Percentiles rank a stretch among this genome's conserved stretches.
Conservation (phyloP, 257 asterid genomes). For the Scutellaria minor region DNA sequence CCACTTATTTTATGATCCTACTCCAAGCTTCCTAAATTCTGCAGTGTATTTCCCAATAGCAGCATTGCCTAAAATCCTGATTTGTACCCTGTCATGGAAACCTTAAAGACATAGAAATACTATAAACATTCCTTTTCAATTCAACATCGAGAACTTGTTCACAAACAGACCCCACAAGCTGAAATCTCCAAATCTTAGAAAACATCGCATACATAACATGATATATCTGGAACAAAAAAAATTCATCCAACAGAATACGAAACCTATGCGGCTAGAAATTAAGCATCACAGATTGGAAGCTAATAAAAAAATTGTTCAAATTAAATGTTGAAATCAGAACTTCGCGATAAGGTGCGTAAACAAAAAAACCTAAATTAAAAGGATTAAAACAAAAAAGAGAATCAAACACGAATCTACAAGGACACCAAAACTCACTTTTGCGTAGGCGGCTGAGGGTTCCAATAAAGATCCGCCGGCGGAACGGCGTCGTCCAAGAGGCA, state of each 20-base stretch:
- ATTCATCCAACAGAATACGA: background rate
- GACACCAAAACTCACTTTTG: slow-evolving; percentile 39
- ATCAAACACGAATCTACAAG: background rate
- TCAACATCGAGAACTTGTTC: background rate
- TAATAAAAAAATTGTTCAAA: background rate
- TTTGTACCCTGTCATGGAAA: background rate
- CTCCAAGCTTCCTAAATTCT: background rate
- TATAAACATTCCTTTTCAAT: background rate
- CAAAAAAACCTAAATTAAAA: background rate
- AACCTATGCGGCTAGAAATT: background rate
- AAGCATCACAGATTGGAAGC: background rate
- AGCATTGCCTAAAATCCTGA: slow-evolving; percentile 27
- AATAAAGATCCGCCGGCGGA: slow-evolving; percentile 45
- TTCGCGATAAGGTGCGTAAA: background rate
- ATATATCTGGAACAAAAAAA: background rate
- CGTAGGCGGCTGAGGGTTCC: slow-evolving; percentile 47
- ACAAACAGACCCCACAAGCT: slow-evolving; percentile 25
- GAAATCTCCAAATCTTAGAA: slow-evolving; percentile 25
- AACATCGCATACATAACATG: background rate
- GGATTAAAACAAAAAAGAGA: background rate
- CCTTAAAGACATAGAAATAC: background rate
- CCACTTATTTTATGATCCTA: background rate
- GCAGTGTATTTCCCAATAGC: slow-evolving; percentile 5
- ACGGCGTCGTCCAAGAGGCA: slow-evolving; percentile 50
- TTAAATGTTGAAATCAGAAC: slow-evolving; percentile 3